A percentile compares a stretch with the other conserved stretches of the same genome.
Conservation (phyloP, 306 rosid genomes). For the Mimosa pudica region DNA sequence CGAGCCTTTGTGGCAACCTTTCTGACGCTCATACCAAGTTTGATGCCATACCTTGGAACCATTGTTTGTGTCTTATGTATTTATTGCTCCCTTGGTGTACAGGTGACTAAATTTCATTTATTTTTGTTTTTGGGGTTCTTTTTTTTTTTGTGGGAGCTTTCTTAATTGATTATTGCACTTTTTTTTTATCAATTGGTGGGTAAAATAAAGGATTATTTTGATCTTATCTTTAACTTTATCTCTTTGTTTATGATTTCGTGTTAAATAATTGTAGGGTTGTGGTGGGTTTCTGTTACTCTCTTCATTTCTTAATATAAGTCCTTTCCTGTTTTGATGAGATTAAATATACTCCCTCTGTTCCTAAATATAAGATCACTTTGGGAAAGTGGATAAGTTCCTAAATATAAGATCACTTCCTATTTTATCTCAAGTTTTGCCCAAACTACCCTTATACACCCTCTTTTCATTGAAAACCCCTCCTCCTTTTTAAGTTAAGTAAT, state of each 20-base stretch:
- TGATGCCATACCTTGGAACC: conserved; percentile 97
- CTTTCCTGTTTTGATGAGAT: too few species aligned
- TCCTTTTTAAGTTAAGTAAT: too few species aligned
- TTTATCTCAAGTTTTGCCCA: too few species aligned
- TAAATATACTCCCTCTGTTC: too few species aligned
- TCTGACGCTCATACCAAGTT: conserved; percentile 89
- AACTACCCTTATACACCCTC: too few species aligned
- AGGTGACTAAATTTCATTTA: conserved; percentile 58
- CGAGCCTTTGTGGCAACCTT: conserved; percentile 93
- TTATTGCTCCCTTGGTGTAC: conserved; percentile 88
- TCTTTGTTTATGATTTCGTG: background rate
- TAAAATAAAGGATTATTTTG: conserved; percentile 27
- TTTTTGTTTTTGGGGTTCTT: background rate
- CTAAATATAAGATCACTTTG: too few species aligned
- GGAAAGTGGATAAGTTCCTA: too few species aligned
- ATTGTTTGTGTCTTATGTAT: conserved; percentile 80
- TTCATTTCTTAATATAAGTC: too few species aligned
- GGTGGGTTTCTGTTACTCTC: background rate
- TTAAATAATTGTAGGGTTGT: background rate
- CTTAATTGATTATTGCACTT: conserved; percentile 15
- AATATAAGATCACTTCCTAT: too few species aligned
- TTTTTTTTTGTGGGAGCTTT: background rate
- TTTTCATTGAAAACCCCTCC: too few species aligned
- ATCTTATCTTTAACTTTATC: background rate
- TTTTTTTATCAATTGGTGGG: conserved; percentile 24